phyloP scores from a whole-genome alignment of 164 flowering plant genomes.

The Stephania japonica region DNA sequence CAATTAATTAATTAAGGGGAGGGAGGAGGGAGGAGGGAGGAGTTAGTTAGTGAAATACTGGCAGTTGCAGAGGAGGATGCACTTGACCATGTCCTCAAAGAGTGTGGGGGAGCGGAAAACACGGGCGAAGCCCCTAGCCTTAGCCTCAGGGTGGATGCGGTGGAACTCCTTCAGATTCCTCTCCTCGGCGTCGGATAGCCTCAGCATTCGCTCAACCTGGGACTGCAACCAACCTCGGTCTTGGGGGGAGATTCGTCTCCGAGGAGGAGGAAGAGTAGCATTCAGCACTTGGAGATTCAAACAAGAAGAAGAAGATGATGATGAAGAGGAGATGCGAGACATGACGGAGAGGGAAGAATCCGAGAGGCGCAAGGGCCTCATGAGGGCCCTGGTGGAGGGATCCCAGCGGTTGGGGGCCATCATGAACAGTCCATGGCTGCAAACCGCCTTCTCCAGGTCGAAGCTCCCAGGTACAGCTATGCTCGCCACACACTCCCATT shows the following conservation, averaged over 20 bases:
- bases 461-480: conserved; percentile 11
- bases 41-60: no score
- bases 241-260: conserved; percentile 17
- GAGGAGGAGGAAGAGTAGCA: not conserved
- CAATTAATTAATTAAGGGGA: no score
- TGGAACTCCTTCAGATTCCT: conserved; percentile 29
- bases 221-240: conserved; percentile 27
- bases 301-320: conserved; percentile 11
- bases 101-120: conserved; percentile 51
- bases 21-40: not conserved
- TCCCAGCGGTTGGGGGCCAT: conserved; percentile 48
- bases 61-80: conserved; percentile 62
- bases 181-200: conserved; percentile 35
- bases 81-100: conserved; percentile 64
- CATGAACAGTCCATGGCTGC: conserved; percentile 49
- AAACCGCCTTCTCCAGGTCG: conserved; percentile 33
- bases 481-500: not conserved
- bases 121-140: conserved; percentile 39
- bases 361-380: conserved; percentile 36
- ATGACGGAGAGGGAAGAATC: conserved; percentile 17
- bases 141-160: conserved; percentile 23
- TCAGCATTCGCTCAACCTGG: conserved; percentile 52
- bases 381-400: conserved; percentile 27
- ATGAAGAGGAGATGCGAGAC: conserved; percentile 29
- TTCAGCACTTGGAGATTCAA: conserved; percentile 19